A percentile compares a stretch with the other conserved stretches of the same genome.
These are phyloP conservation scores for Rosa lucieae DNA, from an alignment of 306 rosid genomes.

Conservation along the genomic window DNA sequence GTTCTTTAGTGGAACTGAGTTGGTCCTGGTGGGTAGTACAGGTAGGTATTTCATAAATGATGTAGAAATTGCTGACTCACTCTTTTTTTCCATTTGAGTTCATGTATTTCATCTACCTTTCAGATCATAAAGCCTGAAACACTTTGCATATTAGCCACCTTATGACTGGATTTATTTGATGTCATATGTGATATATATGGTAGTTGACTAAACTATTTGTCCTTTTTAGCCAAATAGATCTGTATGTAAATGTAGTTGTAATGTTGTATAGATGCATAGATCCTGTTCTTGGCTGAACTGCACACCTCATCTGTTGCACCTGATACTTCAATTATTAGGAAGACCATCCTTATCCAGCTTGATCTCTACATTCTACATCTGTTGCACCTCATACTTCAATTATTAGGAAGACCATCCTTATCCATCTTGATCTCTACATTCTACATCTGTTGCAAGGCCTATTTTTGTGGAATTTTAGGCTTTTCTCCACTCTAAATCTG, in stretches of 20 bases:
- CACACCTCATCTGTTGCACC: background rate
- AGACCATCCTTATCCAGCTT: background rate
- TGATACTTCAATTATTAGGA: conserved; percentile 4
- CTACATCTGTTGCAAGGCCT: background rate
- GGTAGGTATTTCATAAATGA: background rate
- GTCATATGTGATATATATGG: conserved; percentile 7
- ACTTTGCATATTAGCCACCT: background rate
- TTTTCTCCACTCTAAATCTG: conserved; percentile 20
- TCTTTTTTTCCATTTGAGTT: background rate
- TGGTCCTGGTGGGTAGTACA: conserved; percentile 7
- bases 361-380: background rate
- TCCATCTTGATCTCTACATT: conserved; percentile 7
- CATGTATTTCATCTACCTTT: background rate
- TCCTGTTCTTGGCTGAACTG: background rate
- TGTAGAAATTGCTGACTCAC: background rate
- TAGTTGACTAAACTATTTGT: conserved; percentile 4
- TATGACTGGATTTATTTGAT: background rate
- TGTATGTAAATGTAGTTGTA: background rate
- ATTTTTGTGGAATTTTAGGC: conserved; percentile 1
- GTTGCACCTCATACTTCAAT: background rate
- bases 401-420: background rate
- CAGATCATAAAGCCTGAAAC: background rate
- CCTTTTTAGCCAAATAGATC: background rate
- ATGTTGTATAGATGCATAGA: background rate
- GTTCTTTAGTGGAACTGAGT: conserved; percentile 1